phyloP scores from a whole-genome alignment of 768 basidiomycete genomes.

The Leucocoprinus sp. region DNA sequence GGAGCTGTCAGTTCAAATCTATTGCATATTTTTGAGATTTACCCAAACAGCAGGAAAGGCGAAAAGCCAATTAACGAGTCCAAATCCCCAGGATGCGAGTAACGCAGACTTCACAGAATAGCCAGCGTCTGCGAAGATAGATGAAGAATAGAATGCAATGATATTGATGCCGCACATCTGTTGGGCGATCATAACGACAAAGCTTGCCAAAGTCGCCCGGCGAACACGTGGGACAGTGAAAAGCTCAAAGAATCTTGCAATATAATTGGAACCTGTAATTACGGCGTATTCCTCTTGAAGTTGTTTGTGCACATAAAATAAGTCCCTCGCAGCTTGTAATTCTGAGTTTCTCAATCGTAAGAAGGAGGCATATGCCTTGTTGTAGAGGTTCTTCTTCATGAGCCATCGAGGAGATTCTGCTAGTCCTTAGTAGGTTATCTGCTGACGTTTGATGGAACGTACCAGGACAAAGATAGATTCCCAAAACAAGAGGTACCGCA shows the following conservation, averaged over 20 bases:
- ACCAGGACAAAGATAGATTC: conserved; percentile 45
- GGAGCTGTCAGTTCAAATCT: not conserved
- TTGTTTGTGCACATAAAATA: conserved; percentile 68
- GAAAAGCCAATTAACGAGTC: conserved; percentile 56
- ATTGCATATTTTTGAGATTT: conserved; percentile 11
- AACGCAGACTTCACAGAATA: conserved; percentile 49
- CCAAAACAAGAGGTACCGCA: conserved; percentile 38
- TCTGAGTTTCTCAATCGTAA: conserved; percentile 57
- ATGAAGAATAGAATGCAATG: conserved; percentile 73
- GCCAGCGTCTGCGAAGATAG: conserved; percentile 57
- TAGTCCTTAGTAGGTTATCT: not conserved
- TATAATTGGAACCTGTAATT: conserved; percentile 39
- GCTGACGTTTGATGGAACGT: not conserved
- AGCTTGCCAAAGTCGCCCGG: conserved; percentile 42
- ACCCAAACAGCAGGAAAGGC: conserved; percentile 61
- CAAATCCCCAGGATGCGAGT: conserved; percentile 60
- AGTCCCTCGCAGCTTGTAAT: conserved; percentile 74
- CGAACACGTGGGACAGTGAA: conserved; percentile 65
- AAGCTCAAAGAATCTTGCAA: conserved; percentile 49
- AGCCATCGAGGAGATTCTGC: conserved; percentile 79
- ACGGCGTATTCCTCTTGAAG: conserved; percentile 60
- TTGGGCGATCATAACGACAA: conserved; percentile 60
- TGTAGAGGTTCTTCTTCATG: conserved; percentile 69
- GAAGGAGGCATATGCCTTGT: conserved; percentile 58
- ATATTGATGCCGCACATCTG: conserved; percentile 83